Evolutionary conservation across 768 basidiomycete genomes (phyloP), one percentile per base, ranked within the genome.

Genomic region (Leccinum boreale): DNA sequence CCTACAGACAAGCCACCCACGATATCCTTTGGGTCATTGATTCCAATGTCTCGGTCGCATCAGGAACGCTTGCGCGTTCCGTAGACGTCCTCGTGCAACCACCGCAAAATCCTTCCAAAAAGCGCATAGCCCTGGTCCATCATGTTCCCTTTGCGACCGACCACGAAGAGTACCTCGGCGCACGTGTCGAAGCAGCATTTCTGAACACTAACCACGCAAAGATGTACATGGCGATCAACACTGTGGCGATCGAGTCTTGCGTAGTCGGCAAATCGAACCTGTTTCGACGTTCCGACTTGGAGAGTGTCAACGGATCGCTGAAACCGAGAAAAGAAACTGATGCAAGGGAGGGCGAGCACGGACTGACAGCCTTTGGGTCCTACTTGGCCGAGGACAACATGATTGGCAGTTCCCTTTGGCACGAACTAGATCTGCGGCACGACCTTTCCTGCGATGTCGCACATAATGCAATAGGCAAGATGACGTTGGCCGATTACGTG

Each of bases 301-400:
- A 92, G 56, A 81, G 81, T 26, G 79, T 93, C 56, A 85, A 87
- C 60, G 89, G 84, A 17, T 82, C 85, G 1, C 71, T 89, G 52
- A 81, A 81, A 60, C 85, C 85, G 58, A 62, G 60, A 33, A 71
- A 64, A 17, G 63, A 63, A 47, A 53, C 56, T 15, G 58, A 61
- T 14, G 31, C 72, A 52, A 42, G 64, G 23, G 60, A 73, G 36
- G 62, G 65, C 21, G 62, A 64, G 11, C 57, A 52, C 52, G 94
- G 94, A 1, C 78, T 99, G 23, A 79, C 84, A 8, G 87, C 85
- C 0, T 98, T 98, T 61, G 89, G 87, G 0, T 85, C 87, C 12
- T 98, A 89, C 74, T 81, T 98, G 45, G 96, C 97, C 0, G 97
- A 99, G 73, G 97, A 99, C 76, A 98, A 98, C 75, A 96, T 92